These are phyloP conservation scores for Angomonas deanei DNA, from an alignment of 208 protist genomes.

Conservation along the genomic window DNA sequence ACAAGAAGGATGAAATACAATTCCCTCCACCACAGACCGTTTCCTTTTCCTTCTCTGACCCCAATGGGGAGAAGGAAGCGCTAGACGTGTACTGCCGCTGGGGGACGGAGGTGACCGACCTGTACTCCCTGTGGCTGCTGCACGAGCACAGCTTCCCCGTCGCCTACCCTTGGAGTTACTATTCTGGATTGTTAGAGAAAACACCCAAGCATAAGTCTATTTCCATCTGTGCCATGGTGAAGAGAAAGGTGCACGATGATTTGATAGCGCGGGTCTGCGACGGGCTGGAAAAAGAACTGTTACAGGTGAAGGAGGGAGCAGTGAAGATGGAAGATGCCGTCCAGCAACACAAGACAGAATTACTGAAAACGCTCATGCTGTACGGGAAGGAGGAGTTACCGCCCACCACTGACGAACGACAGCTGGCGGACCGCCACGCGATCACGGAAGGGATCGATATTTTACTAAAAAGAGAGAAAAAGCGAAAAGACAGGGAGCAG, in stretches of 20 bases:
- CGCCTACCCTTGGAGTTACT: slow-evolving; percentile 53
- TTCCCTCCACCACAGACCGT: background rate
- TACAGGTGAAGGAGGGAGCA: background rate
- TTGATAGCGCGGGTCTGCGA: background rate
- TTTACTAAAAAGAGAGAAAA: background rate
- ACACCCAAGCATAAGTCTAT: background rate
- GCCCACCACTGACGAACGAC: background rate
- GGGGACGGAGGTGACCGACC: slow-evolving; percentile 35
- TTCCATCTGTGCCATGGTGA: slow-evolving; percentile 18
- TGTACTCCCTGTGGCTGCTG: slow-evolving; percentile 34
- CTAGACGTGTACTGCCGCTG: slow-evolving; percentile 51
- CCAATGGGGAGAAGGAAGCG: background rate
- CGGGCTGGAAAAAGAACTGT: background rate
- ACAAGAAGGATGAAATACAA: background rate
- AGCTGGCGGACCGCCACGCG: background rate
- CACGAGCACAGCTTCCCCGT: slow-evolving; percentile 58
- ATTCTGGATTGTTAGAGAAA: background rate
- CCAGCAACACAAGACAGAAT: background rate
- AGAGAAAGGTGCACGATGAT: background rate
- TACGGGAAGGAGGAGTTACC: background rate
- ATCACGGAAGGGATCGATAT: background rate
- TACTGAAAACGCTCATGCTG: background rate
- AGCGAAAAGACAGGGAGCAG: background rate
- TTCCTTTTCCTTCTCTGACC: background rate
- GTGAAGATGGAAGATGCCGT: background rate